Conservation (phyloP, 352 stramenopile species). For the Globisporangium recalcitrans region DNA sequence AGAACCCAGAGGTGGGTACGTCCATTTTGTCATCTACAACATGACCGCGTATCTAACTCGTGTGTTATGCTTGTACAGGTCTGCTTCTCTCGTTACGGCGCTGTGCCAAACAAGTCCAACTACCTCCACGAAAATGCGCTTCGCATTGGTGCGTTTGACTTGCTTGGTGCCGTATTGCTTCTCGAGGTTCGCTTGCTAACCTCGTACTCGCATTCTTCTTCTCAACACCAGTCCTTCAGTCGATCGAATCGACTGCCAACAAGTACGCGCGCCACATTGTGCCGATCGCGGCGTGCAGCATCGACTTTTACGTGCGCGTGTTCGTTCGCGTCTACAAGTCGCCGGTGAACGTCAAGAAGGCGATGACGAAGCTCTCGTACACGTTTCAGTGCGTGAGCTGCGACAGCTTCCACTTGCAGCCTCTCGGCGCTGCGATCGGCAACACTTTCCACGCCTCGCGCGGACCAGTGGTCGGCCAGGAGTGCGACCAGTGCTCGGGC, state of each 20-base stretch:
- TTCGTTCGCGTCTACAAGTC: slow-evolving; percentile 99
- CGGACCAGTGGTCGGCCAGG: slow-evolving; percentile 56
- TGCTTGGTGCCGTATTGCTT: neutral
- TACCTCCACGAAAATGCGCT: slow-evolving; percentile 88
- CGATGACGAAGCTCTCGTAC: slow-evolving; percentile 88
- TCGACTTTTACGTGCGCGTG: slow-evolving; percentile 99
- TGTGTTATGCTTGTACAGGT: slow-evolving; percentile 19
- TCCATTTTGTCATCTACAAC: neutral
- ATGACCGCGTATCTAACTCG: neutral
- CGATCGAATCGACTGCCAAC: slow-evolving; percentile 93
- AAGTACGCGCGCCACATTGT: slow-evolving; percentile 96
- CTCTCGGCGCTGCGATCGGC: slow-evolving; percentile 83
- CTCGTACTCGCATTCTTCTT: neutral
- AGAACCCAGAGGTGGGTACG: slow-evolving; percentile 69
- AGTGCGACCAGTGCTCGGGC: slow-evolving; percentile 77
- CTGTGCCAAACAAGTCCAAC: slow-evolving; percentile 83
- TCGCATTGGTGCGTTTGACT: slow-evolving; percentile 51
- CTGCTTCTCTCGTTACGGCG: slow-evolving; percentile 84
- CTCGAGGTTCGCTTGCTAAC: neutral
- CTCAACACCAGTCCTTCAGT: slow-evolving; percentile 88
- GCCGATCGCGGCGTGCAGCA: slow-evolving; percentile 96
- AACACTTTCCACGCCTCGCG: slow-evolving; percentile 84
- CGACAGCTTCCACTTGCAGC: slow-evolving; percentile 96
- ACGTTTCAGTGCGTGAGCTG: slow-evolving; percentile 93
- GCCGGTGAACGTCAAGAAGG: slow-evolving; percentile 92